Evolutionary conservation across 106 monocot species (phyloP).

Genomic region (Acanthochlamys bracteata): DNA sequence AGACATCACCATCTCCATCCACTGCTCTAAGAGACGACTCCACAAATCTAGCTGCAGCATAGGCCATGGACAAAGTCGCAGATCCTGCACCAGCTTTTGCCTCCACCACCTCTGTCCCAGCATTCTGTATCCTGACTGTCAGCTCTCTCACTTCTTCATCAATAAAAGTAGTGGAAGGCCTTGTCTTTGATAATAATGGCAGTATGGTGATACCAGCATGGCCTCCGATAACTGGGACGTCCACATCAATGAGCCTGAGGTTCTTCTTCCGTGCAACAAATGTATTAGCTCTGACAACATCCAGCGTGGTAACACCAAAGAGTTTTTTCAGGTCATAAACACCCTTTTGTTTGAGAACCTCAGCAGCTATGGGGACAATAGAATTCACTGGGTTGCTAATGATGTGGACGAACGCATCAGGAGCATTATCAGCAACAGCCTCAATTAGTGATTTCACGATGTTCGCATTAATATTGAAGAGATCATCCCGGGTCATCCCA

Average conservation of each 20-base stretch:
- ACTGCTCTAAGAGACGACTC: constrained; percentile 55
- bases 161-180: constrained; percentile 31
- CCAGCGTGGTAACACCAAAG: constrained; percentile 60
- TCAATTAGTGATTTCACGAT: constrained; percentile 44
- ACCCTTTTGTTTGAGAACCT: constrained; percentile 41
- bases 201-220: constrained; percentile 62
- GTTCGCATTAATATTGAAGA: constrained; percentile 43
- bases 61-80: constrained; percentile 69
- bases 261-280: constrained; percentile 57
- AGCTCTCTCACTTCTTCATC: constrained; percentile 39
- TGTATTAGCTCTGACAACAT: constrained; percentile 62
- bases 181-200: constrained; percentile 47
- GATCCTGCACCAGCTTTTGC: constrained; percentile 69
- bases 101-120: constrained; percentile 65
- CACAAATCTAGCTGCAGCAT: constrained; percentile 69
- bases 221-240: constrained; percentile 56
- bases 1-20: constrained; percentile 52
- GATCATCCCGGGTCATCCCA: constrained; percentile 52
- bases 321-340: constrained; percentile 53
- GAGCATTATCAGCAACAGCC: constrained; percentile 53
- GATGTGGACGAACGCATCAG: constrained; percentile 53
- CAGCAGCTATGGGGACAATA: constrained; percentile 59
- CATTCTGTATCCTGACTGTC: constrained; percentile 53
- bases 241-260: constrained; percentile 46
- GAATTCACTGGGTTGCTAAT: constrained; percentile 75